Percentiles rank a stretch among this genome's conserved stretches.
Conservation (phyloP, 768 basidiomycete genomes). For the Infundibulicybe gibba region DNA sequence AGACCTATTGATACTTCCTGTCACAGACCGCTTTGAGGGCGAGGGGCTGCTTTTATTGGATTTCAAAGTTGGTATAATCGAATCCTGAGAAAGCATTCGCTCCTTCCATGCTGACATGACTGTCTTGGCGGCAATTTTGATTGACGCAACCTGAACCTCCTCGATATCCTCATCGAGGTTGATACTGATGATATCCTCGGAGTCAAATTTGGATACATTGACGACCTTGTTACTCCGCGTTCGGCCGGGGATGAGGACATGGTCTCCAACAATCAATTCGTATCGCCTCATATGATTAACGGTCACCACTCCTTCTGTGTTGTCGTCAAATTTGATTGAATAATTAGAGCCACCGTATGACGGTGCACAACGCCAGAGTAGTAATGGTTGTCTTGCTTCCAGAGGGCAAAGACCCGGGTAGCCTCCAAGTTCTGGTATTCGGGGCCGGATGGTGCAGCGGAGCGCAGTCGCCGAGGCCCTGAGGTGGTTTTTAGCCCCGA, state of each 20-base stretch:
- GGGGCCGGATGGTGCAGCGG: slow-evolving; percentile 22
- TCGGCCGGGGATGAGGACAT: slow-evolving; percentile 37
- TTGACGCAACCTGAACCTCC: slow-evolving; percentile 28
- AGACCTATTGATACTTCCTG: slow-evolving; percentile 26
- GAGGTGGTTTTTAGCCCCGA: slow-evolving; percentile 14
- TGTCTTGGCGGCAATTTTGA: slow-evolving; percentile 50
- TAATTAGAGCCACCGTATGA: slow-evolving; percentile 27
- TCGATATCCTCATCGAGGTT: slow-evolving; percentile 33
- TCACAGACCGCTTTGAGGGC: slow-evolving; percentile 43
- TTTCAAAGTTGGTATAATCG: slow-evolving; percentile 38
- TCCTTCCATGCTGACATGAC: slow-evolving; percentile 51
- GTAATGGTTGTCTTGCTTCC: slow-evolving; percentile 57
- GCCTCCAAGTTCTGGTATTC: slow-evolving; percentile 12
- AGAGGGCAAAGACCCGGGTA: slow-evolving; percentile 69
- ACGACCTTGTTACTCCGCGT: slow-evolving; percentile 29
- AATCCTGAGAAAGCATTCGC: slow-evolving; percentile 38
- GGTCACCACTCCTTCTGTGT: slow-evolving; percentile 39
- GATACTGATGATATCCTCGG: slow-evolving; percentile 29
- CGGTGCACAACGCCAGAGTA: slow-evolving; percentile 56
- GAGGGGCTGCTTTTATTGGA: slow-evolving; percentile 29
- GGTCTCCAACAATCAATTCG: slow-evolving; percentile 51
- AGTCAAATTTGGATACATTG: slow-evolving; percentile 23
- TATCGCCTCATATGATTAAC: slow-evolving; percentile 51
- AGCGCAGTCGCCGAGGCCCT: slow-evolving; percentile 36
- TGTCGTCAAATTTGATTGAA: slow-evolving; percentile 67